phyloP scores from a whole-genome alignment of 768 basidiomycete species.

The Lactarius hengduanensis region DNA sequence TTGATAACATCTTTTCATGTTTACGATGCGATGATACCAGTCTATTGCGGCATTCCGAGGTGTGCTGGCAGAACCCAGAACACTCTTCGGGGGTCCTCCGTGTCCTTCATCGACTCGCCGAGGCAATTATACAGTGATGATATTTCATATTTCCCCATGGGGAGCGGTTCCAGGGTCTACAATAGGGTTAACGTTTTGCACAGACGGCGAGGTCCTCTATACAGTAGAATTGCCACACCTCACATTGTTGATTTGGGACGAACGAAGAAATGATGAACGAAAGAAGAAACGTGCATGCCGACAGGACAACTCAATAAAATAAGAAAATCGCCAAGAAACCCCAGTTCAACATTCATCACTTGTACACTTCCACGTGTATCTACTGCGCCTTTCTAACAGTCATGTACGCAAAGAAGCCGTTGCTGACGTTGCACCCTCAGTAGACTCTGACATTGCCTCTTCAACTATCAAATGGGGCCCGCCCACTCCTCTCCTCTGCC shows the following conservation, averaged over 20 bases:
- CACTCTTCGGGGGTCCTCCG: background rate
- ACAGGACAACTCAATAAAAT: background rate
- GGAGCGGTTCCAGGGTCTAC: background rate
- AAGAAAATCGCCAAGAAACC: background rate
- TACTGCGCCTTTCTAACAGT: conserved; percentile 37
- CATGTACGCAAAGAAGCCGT: conserved; percentile 40
- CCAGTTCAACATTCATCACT: conserved; percentile 31
- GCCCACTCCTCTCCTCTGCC: conserved; percentile 49
- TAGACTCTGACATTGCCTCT: conserved; percentile 37
- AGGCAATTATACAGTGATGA: background rate
- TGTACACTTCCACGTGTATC: conserved; percentile 49
- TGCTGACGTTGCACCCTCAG: conserved; percentile 33
- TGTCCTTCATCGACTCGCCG: background rate
- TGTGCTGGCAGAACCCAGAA: background rate
- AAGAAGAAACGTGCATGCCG: background rate
- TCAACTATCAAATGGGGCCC: conserved; percentile 46
- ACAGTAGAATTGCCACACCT: background rate
- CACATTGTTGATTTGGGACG: background rate
- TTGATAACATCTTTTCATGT: background rate
- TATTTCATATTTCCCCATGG: conserved; percentile 4
- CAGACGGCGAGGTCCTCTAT: background rate
- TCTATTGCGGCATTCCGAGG: background rate
- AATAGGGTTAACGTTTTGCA: background rate
- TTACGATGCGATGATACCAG: no score
- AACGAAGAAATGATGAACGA: background rate